Base-by-base conservation (phyloP, 2,329 filamentous ascomycete genomes). In the Neofusicoccum laricinum region DNA sequence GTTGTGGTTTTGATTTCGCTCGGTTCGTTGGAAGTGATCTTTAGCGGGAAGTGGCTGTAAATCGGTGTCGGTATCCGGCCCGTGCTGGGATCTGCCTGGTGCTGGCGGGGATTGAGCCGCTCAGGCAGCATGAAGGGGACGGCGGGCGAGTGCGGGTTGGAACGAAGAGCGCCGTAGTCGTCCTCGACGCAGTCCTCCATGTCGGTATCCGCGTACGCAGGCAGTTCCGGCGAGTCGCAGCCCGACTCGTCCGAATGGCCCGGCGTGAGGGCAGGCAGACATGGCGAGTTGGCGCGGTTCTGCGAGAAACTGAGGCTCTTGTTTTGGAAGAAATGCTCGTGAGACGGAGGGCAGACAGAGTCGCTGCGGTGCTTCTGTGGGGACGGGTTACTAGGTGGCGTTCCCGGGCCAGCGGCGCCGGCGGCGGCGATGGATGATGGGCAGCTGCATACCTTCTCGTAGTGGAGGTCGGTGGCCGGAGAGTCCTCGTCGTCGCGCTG, bases 21-120 rank as follows among this genome's bases (percentile, higher is more conserved):
- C 15, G 50, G 41, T 19, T 48, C 36, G 34, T 48, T 40, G 17
- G 62, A 41, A n/a, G 30, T 64, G 41, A 40, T 49, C 25, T 62
- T 64, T 46, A 51, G 68, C 63, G 71, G 71, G 63, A 78, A 79
- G 1, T 69, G 74, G 53, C 75, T 69, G 61, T 77, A 73, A 61
- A 79, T 79, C 46, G 77, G 77, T 21, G 77, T 78, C 2, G 76
- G 76, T 63, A 79, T 72, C n/a, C 77, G 68, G 66, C 65, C 73
- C 46, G 67, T 70, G 69, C 65, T 65, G 67, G 68, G 68, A 58
- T 57, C 64, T 19, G 48, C 57, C 8, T 66, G 51, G 15, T 72
- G 65, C 14, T 72, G 65, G 14, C 72, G 70, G 7, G 71, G 67
- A 41, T 76, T 74, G 25, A 76, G 70, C 65, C 71, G 76, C 25